Evolutionary conservation across 805 yeast species (phyloP).

Genomic region (Ascoidea tarda): DNA sequence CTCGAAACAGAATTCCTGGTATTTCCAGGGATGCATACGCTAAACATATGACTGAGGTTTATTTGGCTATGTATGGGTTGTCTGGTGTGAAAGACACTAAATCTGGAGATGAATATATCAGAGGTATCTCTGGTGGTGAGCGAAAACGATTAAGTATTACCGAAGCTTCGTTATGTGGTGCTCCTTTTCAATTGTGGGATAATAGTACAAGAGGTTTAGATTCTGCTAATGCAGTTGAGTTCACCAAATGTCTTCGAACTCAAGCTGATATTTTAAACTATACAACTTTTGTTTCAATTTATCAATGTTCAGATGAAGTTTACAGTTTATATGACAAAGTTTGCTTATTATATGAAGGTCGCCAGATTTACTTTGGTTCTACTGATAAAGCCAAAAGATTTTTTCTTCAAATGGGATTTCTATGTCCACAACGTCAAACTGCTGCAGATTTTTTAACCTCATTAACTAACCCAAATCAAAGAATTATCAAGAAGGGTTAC

Average conservation of each 20-base stretch:
- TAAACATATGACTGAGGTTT: constrained; percentile 31
- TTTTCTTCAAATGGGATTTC: constrained; percentile 47
- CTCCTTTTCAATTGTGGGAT: constrained; percentile 39
- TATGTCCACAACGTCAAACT: constrained; percentile 48
- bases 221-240: constrained; percentile 47
- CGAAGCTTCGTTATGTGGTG: constrained; percentile 37
- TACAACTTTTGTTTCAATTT: constrained; percentile 49
- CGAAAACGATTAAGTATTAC: constrained; percentile 62
- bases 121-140: constrained; percentile 71
- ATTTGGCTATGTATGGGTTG: constrained; percentile 35
- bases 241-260: constrained; percentile 37
- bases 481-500: constrained; percentile 33
- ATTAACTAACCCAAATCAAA: constrained; percentile 51
- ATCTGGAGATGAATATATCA: constrained; percentile 51
- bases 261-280: constrained; percentile 31
- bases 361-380: constrained; percentile 48
- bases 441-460: constrained; percentile 57
- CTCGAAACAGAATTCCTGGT: constrained; percentile 38
- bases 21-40: constrained; percentile 34
- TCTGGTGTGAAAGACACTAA: constrained; percentile 46
- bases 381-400: constrained; percentile 36
- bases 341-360: constrained; percentile 44
- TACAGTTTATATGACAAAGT: constrained; percentile 47
- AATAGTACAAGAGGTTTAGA: constrained; percentile 56
- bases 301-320: constrained; percentile 40